A percentile compares a stretch with the other conserved stretches of the same genome.
Evolutionary conservation across 306 rosid genomes (phyloP).

Genomic region (Heteromeles arbutifolia): DNA sequence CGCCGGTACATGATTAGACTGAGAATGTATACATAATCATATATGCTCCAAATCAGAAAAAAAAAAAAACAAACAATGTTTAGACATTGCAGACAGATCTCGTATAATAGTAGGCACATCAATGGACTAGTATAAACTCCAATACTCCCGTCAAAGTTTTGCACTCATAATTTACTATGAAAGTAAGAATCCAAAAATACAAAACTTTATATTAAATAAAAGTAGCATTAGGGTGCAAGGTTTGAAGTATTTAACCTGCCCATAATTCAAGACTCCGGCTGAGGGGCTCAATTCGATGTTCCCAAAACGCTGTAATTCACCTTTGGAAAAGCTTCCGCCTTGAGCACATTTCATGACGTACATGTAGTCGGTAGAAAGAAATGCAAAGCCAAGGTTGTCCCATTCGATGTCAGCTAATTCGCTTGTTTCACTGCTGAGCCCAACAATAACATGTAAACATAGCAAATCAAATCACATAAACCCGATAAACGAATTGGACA

Average conservation of each 20-base stretch:
- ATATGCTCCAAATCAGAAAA: neutral
- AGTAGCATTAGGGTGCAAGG: neutral
- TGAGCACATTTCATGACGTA: slow-evolving; percentile 61
- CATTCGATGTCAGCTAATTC: slow-evolving; percentile 73
- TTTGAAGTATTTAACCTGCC: slow-evolving; percentile 51
- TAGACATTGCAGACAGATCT: neutral
- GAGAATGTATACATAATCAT: neutral
- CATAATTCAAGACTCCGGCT: slow-evolving; percentile 86
- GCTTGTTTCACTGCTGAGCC: slow-evolving; percentile 26
- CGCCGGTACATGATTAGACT: neutral
- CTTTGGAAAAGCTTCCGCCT: slow-evolving; percentile 59
- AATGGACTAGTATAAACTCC: neutral
- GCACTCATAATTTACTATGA: neutral
- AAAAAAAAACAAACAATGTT: neutral
- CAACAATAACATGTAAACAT: slow-evolving; percentile 2
- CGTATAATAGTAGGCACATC: neutral
- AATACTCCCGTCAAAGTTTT: neutral
- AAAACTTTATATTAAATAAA: neutral
- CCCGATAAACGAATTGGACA: neutral
- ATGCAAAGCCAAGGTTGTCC: slow-evolving; percentile 85
- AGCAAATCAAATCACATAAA: neutral
- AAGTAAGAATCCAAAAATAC: neutral
- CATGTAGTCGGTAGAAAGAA: slow-evolving; percentile 83
- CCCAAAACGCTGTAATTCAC: slow-evolving; percentile 81
- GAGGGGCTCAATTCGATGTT: slow-evolving; percentile 86